Conservation (phyloP, 306 rosid species). For the Phaseolus lunatus region DNA sequence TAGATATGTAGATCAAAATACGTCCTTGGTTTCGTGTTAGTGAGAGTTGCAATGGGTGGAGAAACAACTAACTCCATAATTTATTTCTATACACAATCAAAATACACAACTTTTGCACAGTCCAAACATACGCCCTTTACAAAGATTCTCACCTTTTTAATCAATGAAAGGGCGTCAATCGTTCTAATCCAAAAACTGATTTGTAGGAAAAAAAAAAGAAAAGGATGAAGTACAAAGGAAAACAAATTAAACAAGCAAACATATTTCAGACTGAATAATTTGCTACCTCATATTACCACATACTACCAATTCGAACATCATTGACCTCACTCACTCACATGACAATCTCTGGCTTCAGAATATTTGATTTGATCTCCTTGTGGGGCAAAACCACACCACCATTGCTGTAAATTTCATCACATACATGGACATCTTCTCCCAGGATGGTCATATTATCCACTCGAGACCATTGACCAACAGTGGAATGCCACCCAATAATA, state of each 20-base stretch:
- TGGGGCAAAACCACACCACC: constrained; percentile 99
- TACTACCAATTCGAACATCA: constrained; percentile 35
- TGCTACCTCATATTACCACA: constrained; percentile 42
- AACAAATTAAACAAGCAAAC: constrained; percentile 37
- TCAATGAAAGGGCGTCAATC: constrained; percentile 42
- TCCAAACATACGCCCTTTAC: constrained; percentile 45
- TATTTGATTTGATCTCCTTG: constrained; percentile 92
- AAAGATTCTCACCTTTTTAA: constrained; percentile 33
- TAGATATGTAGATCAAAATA: constrained; percentile 28
- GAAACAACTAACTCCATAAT: constrained; percentile 33
- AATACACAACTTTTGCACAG: constrained; percentile 50
- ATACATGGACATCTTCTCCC: constrained; percentile 93
- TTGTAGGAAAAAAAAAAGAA: constrained; percentile 36
- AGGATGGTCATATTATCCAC: constrained; percentile 96
- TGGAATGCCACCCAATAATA: constrained; percentile 94
- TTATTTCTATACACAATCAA: constrained; percentile 45
- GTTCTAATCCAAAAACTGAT: constrained; percentile 44
- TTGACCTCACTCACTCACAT: constrained; percentile 60
- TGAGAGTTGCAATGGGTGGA: constrained; percentile 22
- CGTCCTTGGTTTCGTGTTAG: background rate
- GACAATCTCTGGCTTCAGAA: constrained; percentile 96
- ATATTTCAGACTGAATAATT: constrained; percentile 43
- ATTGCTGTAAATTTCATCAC: constrained; percentile 91
- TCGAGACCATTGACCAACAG: constrained; percentile 96
- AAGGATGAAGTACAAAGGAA: constrained; percentile 13